Percentiles rank a stretch among this genome's conserved stretches.
Conservation (phyloP, 306 rosid genomes). For the Lablab purpureus region DNA sequence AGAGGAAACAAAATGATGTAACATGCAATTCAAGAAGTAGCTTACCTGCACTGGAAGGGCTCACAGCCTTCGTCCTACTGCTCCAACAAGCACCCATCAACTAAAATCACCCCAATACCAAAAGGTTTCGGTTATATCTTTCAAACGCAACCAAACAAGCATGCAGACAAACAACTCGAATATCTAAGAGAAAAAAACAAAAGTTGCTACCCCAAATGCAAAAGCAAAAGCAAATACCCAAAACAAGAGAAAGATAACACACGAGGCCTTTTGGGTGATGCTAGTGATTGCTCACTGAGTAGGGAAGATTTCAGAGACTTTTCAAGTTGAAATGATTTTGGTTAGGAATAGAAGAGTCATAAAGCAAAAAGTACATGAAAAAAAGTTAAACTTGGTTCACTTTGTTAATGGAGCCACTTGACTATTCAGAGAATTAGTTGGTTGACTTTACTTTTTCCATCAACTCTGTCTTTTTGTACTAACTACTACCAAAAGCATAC, state of each 20-base stretch:
- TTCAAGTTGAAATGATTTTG: slow-evolving; percentile 35
- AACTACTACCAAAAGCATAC: background rate
- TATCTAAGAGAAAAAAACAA: slow-evolving; percentile 21
- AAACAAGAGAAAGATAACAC: slow-evolving; percentile 41
- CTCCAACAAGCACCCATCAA: slow-evolving; percentile 93
- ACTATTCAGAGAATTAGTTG: slow-evolving; percentile 26
- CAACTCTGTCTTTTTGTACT: slow-evolving; percentile 11
- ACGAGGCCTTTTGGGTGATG: slow-evolving; percentile 40
- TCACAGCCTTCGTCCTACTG: slow-evolving; percentile 70
- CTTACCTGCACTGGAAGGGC: slow-evolving; percentile 64
- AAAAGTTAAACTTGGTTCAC: slow-evolving; percentile 6
- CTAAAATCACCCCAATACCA: slow-evolving; percentile 36
- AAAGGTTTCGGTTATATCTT: slow-evolving; percentile 34
- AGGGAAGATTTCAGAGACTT: slow-evolving; percentile 33
- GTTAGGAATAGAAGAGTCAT: slow-evolving; percentile 34
- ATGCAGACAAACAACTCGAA: slow-evolving; percentile 21
- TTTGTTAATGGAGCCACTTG: slow-evolving; percentile 39
- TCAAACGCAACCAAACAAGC: slow-evolving; percentile 23
- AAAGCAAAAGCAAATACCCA: slow-evolving; percentile 25
- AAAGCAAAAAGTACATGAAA: background rate
- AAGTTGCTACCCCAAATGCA: background rate
- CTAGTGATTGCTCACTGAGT: slow-evolving; percentile 47
- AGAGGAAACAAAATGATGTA: slow-evolving; percentile 29
- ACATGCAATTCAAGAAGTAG: slow-evolving; percentile 9
- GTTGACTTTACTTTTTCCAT: slow-evolving; percentile 40